Conservation (phyloP, 495 filamentous ascomycete genomes). For the Trichoderma reesei region DNA sequence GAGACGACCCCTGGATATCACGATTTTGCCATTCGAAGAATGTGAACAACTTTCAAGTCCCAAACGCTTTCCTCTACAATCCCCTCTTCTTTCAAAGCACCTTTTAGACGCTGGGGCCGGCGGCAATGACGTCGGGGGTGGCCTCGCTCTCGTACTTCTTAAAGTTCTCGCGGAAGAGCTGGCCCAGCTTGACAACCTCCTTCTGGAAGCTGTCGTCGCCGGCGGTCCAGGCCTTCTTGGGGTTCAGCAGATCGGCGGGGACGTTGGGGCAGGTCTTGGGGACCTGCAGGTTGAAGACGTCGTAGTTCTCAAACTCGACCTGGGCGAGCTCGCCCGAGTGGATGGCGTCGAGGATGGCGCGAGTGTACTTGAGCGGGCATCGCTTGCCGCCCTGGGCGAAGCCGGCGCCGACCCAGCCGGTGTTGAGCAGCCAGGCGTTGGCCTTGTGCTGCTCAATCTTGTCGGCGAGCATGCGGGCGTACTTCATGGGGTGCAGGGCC, state of each 20-base stretch:
- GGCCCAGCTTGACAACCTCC: slow-evolving; percentile 82
- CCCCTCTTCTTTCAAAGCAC: too few relatives aligned
- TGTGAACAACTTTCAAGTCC: neutral
- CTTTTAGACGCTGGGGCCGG: slow-evolving; percentile 45
- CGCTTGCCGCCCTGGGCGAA: slow-evolving; percentile 93
- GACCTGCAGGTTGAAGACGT: slow-evolving; percentile 90
- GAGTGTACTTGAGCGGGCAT: slow-evolving; percentile 97
- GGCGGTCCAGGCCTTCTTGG: slow-evolving; percentile 81
- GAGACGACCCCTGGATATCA: neutral
- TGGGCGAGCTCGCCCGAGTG: slow-evolving; percentile 92
- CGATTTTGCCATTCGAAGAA: neutral
- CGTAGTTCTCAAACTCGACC: slow-evolving; percentile 86
- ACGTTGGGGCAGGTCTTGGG: slow-evolving; percentile 80
- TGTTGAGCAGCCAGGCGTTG: slow-evolving; percentile 98
- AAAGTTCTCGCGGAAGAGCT: slow-evolving; percentile 92
- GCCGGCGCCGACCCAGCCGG: slow-evolving; percentile 96
- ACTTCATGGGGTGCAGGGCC: slow-evolving; percentile 97
- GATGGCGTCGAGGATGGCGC: slow-evolving; percentile 95
- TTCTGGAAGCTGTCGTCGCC: slow-evolving; percentile 63
- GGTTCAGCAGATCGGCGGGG: slow-evolving; percentile 86
- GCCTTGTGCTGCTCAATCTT: slow-evolving; percentile 93
- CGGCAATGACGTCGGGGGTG: slow-evolving; percentile 69
- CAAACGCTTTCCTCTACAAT: neutral
- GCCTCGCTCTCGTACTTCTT: slow-evolving; percentile 86
- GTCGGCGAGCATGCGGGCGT: slow-evolving; percentile 93